phyloP scores from a whole-genome alignment of 140 eudicot genomes.

The Stevia rebaudiana region DNA sequence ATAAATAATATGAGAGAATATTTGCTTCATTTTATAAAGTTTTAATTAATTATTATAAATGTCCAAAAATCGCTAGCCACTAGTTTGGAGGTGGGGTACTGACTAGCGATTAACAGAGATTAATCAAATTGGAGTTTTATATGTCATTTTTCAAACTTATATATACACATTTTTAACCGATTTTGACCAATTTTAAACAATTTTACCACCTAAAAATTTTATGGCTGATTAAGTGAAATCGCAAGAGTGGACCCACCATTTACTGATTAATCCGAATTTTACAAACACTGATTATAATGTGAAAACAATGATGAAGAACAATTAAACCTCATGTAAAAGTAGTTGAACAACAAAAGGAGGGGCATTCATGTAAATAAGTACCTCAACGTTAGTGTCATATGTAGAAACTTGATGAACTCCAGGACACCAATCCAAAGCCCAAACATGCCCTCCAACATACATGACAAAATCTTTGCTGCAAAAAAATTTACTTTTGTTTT shows the following conservation, averaged over 20 bases:
- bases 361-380: conserved; percentile 16
- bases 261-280: no score
- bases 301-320: neutral
- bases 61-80: no score
- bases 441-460: conserved; percentile 82
- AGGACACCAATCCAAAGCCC: conserved; percentile 99
- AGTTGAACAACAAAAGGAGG: neutral
- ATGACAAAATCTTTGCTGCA: conserved; percentile 85
- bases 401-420: conserved; percentile 36
- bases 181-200: no score
- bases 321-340: neutral
- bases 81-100: no score
- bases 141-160: no score
- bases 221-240: no score
- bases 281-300: no score
- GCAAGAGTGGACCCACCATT: no score
- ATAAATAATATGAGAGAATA: neutral
- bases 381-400: conserved; percentile 53
- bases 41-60: neutral
- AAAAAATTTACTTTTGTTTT: neutral
- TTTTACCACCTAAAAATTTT: no score
- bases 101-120: no score
- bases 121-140: no score
- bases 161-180: no score
- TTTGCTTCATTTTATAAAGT: neutral